Conservation (phyloP, 2,329 filamentous ascomycete species). For the Magnaporthiopsis rhizophila region DNA sequence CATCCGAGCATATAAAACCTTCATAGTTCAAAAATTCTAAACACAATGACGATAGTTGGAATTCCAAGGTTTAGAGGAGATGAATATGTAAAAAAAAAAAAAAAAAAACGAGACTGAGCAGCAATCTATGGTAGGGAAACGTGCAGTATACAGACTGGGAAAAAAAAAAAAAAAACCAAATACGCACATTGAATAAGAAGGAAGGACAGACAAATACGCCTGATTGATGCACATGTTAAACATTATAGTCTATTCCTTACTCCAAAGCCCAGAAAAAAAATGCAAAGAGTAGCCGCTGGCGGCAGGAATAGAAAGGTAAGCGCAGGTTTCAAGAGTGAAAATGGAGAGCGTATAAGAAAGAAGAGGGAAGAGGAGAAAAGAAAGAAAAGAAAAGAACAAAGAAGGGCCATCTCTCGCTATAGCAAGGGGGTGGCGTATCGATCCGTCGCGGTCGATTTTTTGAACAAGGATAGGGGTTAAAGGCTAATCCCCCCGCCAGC, state of each 20-base stretch:
- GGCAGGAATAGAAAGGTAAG: background rate
- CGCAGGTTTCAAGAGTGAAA: background rate
- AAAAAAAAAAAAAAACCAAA: background rate
- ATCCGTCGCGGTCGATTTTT: background rate
- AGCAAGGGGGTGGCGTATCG: background rate
- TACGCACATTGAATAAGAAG: background rate
- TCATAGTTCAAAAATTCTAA: too few species aligned
- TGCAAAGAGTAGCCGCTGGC: background rate
- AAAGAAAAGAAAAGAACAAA: background rate
- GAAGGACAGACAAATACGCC: background rate
- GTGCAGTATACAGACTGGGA: background rate
- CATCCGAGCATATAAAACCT: too few species aligned
- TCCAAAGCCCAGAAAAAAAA: background rate
- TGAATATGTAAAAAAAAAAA: background rate
- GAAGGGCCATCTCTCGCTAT: background rate
- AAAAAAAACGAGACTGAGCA: background rate
- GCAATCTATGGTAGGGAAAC: too few species aligned
- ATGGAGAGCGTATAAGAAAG: background rate
- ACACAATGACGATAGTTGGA: too few species aligned
- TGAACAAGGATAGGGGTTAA: background rate
- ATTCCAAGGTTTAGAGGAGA: too few species aligned
- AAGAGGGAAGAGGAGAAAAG: background rate
- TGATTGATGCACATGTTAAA: background rate
- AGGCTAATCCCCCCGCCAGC: background rate
- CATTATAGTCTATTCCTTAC: background rate